Base-by-base conservation (phyloP, 2,329 filamentous ascomycete species). In the Colletotrichum truncatum region DNA sequence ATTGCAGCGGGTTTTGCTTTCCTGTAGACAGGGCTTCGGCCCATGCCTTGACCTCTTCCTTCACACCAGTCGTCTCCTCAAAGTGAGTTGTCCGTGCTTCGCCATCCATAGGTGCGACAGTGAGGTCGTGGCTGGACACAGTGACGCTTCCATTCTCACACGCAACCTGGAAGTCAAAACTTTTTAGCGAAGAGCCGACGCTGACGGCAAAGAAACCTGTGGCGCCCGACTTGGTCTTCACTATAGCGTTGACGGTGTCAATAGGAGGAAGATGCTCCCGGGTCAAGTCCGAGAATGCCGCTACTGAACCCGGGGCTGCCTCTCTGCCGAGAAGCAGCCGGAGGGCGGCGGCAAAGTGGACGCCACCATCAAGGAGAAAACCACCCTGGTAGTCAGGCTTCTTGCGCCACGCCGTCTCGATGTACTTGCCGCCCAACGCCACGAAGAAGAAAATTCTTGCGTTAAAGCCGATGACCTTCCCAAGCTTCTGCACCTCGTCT, bases 331-430 rank as follows among this genome's bases (percentile, higher is more conserved):
- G 78, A 41, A 94, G 73, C 30, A 86, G 74, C 14, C 91, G 81
- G 52, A 90, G 82, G 0, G 79, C 88, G 7, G 91, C 91, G 6
- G 89, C 81, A 66, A 87, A 89, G 75, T 94, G 92, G 25, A 94
- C 90, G 43, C 92, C 92, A 12, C 87, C 91, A 72, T 94, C 92
- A 2, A 94, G 85, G 58, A 94, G 75, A 73, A 93, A 94, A 0
- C 92, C 92, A 58, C 92, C 92, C 76, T 93, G 91, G 73, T 93
- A 87, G 55, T 85, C 82, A 1, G 92, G 91, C 59, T 79, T 84
- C 75, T 90, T 90, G 58, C 92, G 87, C 92, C 91, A 66, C n/a
- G 58, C 51, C 18, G 64, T 66, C 64, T 66, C 64, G 11, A 66
- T 66, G 59, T 66, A 66, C 38, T 66, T 64, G 18, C 64, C 64